These are phyloP conservation scores for Gastrodia elata DNA, from an alignment of 106 monocot genomes.

Conservation along the genomic window DNA sequence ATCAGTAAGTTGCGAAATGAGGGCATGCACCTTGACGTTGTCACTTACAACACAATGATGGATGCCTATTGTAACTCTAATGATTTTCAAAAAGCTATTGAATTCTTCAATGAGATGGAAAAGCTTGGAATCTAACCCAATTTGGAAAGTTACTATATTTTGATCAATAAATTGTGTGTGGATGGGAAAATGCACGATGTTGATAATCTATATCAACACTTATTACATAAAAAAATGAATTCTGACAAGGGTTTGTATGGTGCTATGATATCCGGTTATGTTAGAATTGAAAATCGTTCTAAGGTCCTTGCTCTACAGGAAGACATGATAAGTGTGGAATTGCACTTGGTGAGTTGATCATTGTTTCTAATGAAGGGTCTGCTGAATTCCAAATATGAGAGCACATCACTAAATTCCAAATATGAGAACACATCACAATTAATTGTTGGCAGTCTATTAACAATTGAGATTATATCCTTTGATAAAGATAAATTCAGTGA, in stretches of 20 bases:
- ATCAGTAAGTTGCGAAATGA: constrained; percentile 18
- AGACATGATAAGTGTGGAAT: constrained; percentile 8
- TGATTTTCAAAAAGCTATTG: constrained; percentile 26
- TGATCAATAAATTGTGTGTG: constrained; percentile 22
- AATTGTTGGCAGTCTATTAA: not conserved
- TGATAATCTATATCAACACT: constrained; percentile 21
- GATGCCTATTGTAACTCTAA: constrained; percentile 30
- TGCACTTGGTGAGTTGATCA: not conserved
- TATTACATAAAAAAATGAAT: not conserved
- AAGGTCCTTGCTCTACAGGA: constrained; percentile 1
- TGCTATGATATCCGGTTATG: constrained; percentile 12
- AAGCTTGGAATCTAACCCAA: constrained; percentile 33
- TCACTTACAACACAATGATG: constrained; percentile 63
- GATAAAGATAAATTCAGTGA: not conserved
- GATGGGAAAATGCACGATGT: constrained; percentile 34
- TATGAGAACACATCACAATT: not conserved
- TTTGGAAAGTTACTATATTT: constrained; percentile 23
- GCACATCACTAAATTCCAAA: too few species aligned
- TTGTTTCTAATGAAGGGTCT: not conserved
- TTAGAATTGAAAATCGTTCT: not conserved
- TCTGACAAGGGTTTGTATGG: constrained; percentile 4
- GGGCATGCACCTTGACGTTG: constrained; percentile 45
- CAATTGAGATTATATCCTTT: not conserved
- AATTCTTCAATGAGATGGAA: constrained; percentile 45
- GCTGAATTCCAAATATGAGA: constrained; percentile 3